Conservation (phyloP, 371 early-diverging fungal species). For the Blakeslea trispora region DNA sequence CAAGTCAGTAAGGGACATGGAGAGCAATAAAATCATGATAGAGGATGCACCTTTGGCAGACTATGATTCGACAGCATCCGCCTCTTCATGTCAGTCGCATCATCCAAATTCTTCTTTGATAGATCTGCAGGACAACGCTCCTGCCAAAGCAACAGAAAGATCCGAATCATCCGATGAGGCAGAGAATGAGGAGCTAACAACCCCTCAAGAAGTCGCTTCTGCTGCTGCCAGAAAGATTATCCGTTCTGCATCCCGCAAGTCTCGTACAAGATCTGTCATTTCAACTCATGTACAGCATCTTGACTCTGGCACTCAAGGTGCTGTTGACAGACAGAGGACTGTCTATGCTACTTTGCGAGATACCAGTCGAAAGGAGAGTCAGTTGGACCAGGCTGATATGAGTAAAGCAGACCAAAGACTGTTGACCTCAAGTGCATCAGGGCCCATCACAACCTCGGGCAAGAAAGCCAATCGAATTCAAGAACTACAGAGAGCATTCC, state of each 20-base stretch:
- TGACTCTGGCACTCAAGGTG: slow-evolving; percentile 9
- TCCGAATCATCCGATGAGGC: slow-evolving; percentile 1
- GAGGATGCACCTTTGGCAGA: slow-evolving; percentile 17
- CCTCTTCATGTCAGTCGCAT: slow-evolving; percentile 12
- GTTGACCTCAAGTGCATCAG: slow-evolving; percentile 19
- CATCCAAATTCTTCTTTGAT: not conserved
- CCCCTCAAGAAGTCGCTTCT: slow-evolving; percentile 11
- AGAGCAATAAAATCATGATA: slow-evolving; percentile 23
- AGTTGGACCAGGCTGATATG: not conserved
- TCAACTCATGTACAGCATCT: slow-evolving; percentile 15
- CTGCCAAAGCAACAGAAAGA: not conserved
- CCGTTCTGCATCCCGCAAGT: slow-evolving; percentile 30
- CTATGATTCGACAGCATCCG: slow-evolving; percentile 13
- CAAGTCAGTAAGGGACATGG: not conserved
- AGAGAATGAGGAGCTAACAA: not conserved
- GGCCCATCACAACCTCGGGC: slow-evolving; percentile 21
- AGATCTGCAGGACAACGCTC: not conserved
- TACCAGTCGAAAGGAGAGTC: slow-evolving; percentile 5
- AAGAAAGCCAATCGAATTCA: slow-evolving; percentile 6
- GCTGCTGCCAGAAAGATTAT: slow-evolving; percentile 23
- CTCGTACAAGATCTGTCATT: slow-evolving; percentile 28
- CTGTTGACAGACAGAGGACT: slow-evolving; percentile 1
- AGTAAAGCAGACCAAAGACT: slow-evolving; percentile 1
- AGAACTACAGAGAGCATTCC: slow-evolving; percentile 4
- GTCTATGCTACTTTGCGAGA: slow-evolving; percentile 21